phyloP scores from a whole-genome alignment of 2,329 filamentous ascomycete species.

The Graphiopsis chlorocephala region DNA sequence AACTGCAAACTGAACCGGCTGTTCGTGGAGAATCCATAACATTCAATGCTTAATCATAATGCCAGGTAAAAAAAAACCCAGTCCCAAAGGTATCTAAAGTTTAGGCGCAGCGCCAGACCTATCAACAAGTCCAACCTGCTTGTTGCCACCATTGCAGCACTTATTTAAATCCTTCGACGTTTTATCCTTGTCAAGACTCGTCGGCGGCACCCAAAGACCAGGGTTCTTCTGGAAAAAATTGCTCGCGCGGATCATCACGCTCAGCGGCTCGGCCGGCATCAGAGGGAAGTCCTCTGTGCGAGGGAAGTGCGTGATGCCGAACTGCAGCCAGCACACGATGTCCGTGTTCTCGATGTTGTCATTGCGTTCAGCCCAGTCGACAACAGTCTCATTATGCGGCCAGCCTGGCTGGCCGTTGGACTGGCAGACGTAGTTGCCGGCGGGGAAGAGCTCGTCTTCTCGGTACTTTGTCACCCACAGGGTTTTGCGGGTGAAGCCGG shows the following conservation, averaged over 20 bases:
- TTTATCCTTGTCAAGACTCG: slow-evolving; percentile 25
- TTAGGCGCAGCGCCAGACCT: slow-evolving; percentile 4
- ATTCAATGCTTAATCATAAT: background rate
- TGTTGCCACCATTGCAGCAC: slow-evolving; percentile 2
- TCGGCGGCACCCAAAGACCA: slow-evolving; percentile 51
- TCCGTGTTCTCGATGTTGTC: slow-evolving; percentile 48
- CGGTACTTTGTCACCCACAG: slow-evolving; percentile 55
- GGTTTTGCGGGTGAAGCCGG: slow-evolving; percentile 50
- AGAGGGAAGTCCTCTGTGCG: slow-evolving; percentile 52
- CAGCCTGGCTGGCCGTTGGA: slow-evolving; percentile 42
- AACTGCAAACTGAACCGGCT: background rate
- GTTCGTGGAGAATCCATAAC: background rate
- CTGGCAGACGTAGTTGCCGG: slow-evolving; percentile 49
- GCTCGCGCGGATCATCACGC: slow-evolving; percentile 47
- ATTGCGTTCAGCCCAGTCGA: slow-evolving; percentile 44
- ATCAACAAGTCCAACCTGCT: background rate
- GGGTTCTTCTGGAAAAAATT: slow-evolving; percentile 57
- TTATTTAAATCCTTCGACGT: slow-evolving; percentile 11
- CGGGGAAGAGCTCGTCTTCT: slow-evolving; percentile 53
- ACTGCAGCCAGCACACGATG: slow-evolving; percentile 50
- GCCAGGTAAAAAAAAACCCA: background rate
- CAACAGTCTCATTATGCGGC: slow-evolving; percentile 27
- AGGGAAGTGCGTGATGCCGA: slow-evolving; percentile 50
- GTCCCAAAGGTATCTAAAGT: background rate
- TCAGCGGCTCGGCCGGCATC: slow-evolving; percentile 49